Conservation (phyloP, 2,329 filamentous ascomycete species). For the Didymella exigua region DNA sequence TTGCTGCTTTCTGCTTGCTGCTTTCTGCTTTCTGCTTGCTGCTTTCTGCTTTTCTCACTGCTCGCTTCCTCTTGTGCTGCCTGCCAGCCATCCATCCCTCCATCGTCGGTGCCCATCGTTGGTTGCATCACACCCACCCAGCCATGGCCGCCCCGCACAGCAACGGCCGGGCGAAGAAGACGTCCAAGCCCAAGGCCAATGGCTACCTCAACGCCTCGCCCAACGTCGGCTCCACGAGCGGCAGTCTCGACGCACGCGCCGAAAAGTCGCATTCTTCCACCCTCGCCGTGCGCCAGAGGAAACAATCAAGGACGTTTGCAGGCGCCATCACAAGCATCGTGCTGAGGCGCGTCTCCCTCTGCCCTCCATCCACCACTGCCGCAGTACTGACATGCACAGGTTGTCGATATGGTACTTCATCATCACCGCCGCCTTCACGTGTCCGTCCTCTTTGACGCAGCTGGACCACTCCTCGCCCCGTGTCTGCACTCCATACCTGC, state of each 20-base stretch:
- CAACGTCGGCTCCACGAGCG: conserved; percentile 28
- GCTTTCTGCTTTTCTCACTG: background rate
- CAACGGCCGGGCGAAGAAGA: conserved; percentile 47
- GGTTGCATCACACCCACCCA: conserved; percentile 6
- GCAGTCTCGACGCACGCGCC: conserved; percentile 34
- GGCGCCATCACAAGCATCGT: conserved; percentile 41
- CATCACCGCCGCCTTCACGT: conserved; percentile 79
- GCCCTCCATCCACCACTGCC: background rate
- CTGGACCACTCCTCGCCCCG: conserved; percentile 73
- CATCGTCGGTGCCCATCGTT: background rate
- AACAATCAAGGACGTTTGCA: conserved; percentile 29
- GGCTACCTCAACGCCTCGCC: conserved; percentile 29
- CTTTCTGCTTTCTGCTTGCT: no score
- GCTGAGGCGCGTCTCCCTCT: conserved; percentile 32
- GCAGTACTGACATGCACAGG: conserved; percentile 47
- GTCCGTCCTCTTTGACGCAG: conserved; percentile 71
- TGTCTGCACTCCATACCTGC: conserved; percentile 81
- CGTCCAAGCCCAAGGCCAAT: conserved; percentile 37
- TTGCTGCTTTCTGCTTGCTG: background rate
- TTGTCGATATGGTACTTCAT: conserved; percentile 86
- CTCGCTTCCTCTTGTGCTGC: conserved; percentile 3
- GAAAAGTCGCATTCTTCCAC: conserved; percentile 34
- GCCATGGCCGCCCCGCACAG: conserved; percentile 45
- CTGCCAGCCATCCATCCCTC: background rate
- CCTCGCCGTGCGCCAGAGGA: conserved; percentile 23